Evolutionary conservation across 495 filamentous ascomycete species (phyloP), one percentile per base, ranked within the genome.

Genomic region (Lophiotrema nucula): DNA sequence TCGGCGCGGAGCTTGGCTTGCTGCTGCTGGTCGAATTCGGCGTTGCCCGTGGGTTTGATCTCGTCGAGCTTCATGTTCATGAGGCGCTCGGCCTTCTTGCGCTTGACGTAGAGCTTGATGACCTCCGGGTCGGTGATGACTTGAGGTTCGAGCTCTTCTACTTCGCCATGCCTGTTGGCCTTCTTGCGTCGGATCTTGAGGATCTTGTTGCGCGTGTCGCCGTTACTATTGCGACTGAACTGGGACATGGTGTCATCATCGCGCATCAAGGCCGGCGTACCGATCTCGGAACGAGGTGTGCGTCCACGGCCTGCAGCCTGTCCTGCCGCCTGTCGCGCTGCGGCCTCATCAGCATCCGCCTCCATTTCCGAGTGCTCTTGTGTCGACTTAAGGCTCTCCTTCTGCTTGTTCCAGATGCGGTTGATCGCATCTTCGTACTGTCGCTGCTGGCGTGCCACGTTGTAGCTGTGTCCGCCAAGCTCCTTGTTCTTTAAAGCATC

Each of bases 381-480:
- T 0, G 73, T 81, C 6, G 84, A 85, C 0, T 84, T 84, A 8
- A 99, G 73, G 54, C 86, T 92, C 21, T 80, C 76, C 66, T 86
- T 87, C 70, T 99, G 93, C 39, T 86, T 80, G 25, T 88, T 83
- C 93, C 93, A 99, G 56, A 97, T 96, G 16, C 84, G 81, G 19
- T 83, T 83, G 53, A 97, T 95, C 11, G 88, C 86, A 6, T 88
- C 81, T 59, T 95, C 90, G 71, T 99, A 99, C 37, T 87, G 83
- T 46, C 81, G 82, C 67, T 97, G 88, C 71, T 99, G 93, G 50
- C 84, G 80, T 55, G 90, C 90, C 53, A 99, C 93, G 62, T 99
- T 99, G 75, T 99, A 99, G 68, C 85, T 88, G 70, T 99, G 93
- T 1, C 93, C 92, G 28, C 91, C 90, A 57, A 92, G 88, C 23